Percentiles rank a stretch among this genome's conserved stretches.
phyloP scores from a whole-genome alignment of 2,329 filamentous ascomycete genomes.

The Metarhizium robertsii region DNA sequence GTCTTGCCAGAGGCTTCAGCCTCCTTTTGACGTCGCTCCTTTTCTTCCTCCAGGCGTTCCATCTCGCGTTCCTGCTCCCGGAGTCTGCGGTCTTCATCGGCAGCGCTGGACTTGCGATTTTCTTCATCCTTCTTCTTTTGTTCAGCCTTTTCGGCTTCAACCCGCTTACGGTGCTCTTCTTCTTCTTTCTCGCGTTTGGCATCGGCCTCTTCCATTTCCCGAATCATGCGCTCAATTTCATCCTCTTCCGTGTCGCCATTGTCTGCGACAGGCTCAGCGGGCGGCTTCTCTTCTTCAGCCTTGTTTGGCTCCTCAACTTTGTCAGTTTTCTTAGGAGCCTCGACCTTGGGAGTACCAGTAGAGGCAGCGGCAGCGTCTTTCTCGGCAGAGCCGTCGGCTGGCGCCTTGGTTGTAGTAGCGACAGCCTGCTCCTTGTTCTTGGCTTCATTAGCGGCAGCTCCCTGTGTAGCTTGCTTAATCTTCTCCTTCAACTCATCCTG shows the following conservation, averaged over 20 bases:
- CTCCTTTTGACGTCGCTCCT: conserved; percentile 45
- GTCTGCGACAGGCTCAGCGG: conserved; percentile 19
- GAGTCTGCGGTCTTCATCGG: conserved; percentile 55
- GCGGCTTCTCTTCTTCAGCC: conserved; percentile 18
- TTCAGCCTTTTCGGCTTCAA: conserved; percentile 33
- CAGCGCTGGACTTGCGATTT: conserved; percentile 34
- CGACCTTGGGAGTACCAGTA: neutral
- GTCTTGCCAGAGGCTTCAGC: conserved; percentile 40
- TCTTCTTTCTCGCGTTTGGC: conserved; percentile 39
- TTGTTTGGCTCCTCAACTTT: neutral
- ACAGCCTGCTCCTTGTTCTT: conserved; percentile 16
- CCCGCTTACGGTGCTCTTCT: conserved; percentile 37
- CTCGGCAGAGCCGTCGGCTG: conserved; percentile 20
- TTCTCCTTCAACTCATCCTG: conserved; percentile 75
- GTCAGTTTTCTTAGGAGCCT: conserved; percentile 2
- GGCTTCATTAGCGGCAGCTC: conserved; percentile 17
- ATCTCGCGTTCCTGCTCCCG: conserved; percentile 65
- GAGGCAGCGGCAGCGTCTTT: conserved; percentile 3
- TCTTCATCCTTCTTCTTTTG: conserved; percentile 42
- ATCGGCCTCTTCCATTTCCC: conserved; percentile 52
- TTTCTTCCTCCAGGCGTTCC: conserved; percentile 64
- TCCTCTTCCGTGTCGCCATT: conserved; percentile 40
- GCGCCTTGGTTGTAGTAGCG: conserved; percentile 20
- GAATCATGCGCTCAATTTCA: conserved; percentile 49
- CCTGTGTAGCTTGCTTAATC: conserved; percentile 53